Evolutionary conservation across 2,329 filamentous ascomycete genomes (phyloP).

Genomic region (Ophioceras dolichostomum): DNA sequence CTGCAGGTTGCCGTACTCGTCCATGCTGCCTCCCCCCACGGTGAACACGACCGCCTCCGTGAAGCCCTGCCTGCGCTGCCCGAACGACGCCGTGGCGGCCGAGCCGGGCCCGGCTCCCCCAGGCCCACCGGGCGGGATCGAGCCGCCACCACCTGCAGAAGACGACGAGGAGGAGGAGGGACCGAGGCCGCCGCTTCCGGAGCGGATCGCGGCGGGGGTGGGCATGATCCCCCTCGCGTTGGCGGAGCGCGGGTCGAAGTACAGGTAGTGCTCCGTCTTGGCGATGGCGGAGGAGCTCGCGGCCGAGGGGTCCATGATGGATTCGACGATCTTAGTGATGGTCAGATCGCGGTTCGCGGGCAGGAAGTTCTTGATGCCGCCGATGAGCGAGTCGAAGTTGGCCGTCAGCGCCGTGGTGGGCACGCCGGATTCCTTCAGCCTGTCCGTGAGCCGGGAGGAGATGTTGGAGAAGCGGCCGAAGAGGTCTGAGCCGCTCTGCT

Average conservation of each 20-base stretch:
- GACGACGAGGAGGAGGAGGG: slow-evolving; percentile 3
- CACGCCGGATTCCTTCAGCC: slow-evolving; percentile 80
- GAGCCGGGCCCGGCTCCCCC: slow-evolving; percentile 37
- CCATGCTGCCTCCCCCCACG: slow-evolving; percentile 93
- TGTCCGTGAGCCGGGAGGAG: slow-evolving; percentile 82
- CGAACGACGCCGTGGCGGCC: slow-evolving; percentile 73
- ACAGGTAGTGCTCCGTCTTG: slow-evolving; percentile 93
- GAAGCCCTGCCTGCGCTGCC: slow-evolving; percentile 80
- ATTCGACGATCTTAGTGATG: slow-evolving; percentile 95
- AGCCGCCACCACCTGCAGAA: slow-evolving; percentile 18
- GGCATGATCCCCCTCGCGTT: slow-evolving; percentile 90
- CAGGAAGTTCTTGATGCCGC: slow-evolving; percentile 96
- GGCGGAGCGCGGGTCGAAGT: slow-evolving; percentile 89
- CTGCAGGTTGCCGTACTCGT: slow-evolving; percentile 94
- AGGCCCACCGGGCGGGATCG: slow-evolving; percentile 34
- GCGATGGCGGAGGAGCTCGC: slow-evolving; percentile 86
- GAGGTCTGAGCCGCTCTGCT: slow-evolving; percentile 55
- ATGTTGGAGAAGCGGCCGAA: slow-evolving; percentile 91
- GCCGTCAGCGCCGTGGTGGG: slow-evolving; percentile 53
- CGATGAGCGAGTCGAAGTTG: slow-evolving; percentile 90
- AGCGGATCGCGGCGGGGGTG: slow-evolving; percentile 52
- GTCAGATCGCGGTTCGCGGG: slow-evolving; percentile 92
- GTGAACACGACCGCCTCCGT: slow-evolving; percentile 89
- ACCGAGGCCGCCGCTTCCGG: slow-evolving; percentile 19
- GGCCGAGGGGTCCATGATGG: slow-evolving; percentile 88